Conservation (phyloP, 2,329 filamentous ascomycete species). For the Alternaria viburni region DNA sequence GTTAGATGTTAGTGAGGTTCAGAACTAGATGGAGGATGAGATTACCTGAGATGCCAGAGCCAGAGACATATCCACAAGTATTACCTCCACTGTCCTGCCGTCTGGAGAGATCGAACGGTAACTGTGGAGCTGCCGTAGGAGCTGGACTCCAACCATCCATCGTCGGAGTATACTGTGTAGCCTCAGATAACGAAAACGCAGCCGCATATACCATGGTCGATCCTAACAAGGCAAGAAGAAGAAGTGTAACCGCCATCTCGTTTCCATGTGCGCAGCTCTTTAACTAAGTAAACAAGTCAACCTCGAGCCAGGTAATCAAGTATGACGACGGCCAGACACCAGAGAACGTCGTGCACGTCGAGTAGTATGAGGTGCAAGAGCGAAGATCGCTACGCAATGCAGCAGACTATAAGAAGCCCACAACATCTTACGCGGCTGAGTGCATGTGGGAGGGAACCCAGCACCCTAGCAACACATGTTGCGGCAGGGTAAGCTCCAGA, state of each 20-base stretch:
- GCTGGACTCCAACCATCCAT: slow-evolving; percentile 40
- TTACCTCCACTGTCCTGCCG: slow-evolving; percentile 27
- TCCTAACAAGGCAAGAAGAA: slow-evolving; percentile 36
- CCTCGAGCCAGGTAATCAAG: neutral
- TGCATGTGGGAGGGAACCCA: slow-evolving; percentile 2
- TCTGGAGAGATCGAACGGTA: slow-evolving; percentile 34
- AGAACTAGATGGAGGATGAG: neutral
- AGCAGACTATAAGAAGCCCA: slow-evolving; percentile 16
- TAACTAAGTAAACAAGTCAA: neutral
- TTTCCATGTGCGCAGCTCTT: slow-evolving; percentile 19
- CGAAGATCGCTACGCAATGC: slow-evolving; percentile 19
- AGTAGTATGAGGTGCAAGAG: neutral
- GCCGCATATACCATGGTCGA: slow-evolving; percentile 31
- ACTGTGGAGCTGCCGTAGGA: slow-evolving; percentile 34
- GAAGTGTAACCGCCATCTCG: slow-evolving; percentile 31
- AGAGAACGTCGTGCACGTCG: neutral
- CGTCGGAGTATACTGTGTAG: slow-evolving; percentile 31
- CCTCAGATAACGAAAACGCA: slow-evolving; percentile 38
- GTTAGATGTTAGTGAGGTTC: neutral
- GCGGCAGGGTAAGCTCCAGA: slow-evolving; percentile 23
- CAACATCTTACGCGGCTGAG: slow-evolving; percentile 19
- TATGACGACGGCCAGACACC: neutral
- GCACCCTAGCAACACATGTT: slow-evolving; percentile 12
- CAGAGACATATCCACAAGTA: slow-evolving; percentile 42
- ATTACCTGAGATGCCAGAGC: slow-evolving; percentile 27